Base-by-base conservation (phyloP, 2,329 filamentous ascomycete species). In the Alternaria angustiovoidea region DNA sequence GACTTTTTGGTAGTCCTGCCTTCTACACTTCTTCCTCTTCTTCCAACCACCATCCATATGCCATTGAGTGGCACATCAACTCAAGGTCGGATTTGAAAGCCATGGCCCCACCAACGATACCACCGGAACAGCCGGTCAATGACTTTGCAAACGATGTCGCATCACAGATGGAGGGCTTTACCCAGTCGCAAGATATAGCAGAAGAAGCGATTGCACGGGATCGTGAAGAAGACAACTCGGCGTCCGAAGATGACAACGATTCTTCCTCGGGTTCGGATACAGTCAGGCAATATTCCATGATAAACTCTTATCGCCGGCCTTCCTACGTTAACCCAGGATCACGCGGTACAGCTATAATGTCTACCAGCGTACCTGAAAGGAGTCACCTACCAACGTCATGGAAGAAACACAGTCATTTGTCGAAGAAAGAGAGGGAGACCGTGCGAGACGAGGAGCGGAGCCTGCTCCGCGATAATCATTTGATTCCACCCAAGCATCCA, bases 301-400 rank as follows among this genome's bases (percentile, higher is more conserved):
- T 84, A 18, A 85, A 86, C 36, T 87, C 87, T 32, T 97, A 95
- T 80, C 88, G 91, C 56, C 87, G 93, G 46, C 92, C 93, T 1
- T 91, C 88, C 67, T 91, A 89, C 73, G 89, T 95, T 43, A 89
- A 90, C 30, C 91, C 90, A 12, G 89, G 89, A 24, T 85, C 88
- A 1, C 85, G 92, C 54, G 89, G 90, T 4, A 86, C 90, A 5
- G 84, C 96, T 59, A 85, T 92, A 26, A 87, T 88, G 84, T 61
- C 90, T 84, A 78, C 88, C 30, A 80, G 78, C 63, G 80, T 75
- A 76, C 81, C 54, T 75, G 81, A 82, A 12, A 78, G 69, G 3
- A 62, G 49, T 9, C 54, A 66, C 16, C 32, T 69, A 8, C 67
- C 66, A 0, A 66, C 62, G 5, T 69, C 68, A 20, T 67, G 65